Conservation (phyloP, 129 eudicot species). For the Escallonia rubra region DNA sequence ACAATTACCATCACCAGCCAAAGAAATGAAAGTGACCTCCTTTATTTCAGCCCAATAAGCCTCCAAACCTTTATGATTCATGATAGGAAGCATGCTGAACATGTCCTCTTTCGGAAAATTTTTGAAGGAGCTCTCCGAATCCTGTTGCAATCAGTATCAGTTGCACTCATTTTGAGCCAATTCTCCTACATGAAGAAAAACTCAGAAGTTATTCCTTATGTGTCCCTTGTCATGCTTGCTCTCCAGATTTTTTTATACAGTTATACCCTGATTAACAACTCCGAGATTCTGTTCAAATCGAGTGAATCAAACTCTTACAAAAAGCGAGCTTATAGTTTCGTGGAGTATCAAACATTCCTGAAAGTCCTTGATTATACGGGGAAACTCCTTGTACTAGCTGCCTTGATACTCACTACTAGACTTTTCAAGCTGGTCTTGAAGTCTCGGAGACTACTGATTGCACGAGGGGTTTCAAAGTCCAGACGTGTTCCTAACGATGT, state of each 20-base stretch:
- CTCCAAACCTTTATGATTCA: not conserved
- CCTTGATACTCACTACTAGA: slow-evolving; percentile 10
- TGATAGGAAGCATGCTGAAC: not conserved
- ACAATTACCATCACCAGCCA: slow-evolving; percentile 16
- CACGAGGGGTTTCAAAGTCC: not conserved
- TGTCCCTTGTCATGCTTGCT: slow-evolving; percentile 17
- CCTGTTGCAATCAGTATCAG: not conserved
- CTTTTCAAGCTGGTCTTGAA: slow-evolving; percentile 15
- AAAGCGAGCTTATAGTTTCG: too few species aligned
- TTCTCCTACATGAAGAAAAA: not conserved
- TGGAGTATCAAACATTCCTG: not conserved
- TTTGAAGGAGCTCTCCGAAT: slow-evolving; percentile 6
- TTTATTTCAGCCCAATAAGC: slow-evolving; percentile 14
- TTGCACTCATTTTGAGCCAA: slow-evolving; percentile 5
- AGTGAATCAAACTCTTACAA: slow-evolving; percentile 4
- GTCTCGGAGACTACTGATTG: not conserved
- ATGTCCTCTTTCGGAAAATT: slow-evolving; percentile 7
- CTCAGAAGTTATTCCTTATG: not conserved
- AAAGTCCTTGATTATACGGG: not conserved
- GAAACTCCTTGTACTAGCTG: slow-evolving; percentile 13
- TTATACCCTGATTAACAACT: slow-evolving; percentile 7
- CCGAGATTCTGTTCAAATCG: slow-evolving; percentile 12
- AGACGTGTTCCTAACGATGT: slow-evolving; percentile 1
- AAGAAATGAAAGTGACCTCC: slow-evolving; percentile 3
- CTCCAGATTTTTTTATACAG: not conserved